Percentiles rank a stretch among this genome's conserved stretches.
Evolutionary conservation across 306 rosid species (phyloP).

Genomic region (Rosa lucieae): DNA sequence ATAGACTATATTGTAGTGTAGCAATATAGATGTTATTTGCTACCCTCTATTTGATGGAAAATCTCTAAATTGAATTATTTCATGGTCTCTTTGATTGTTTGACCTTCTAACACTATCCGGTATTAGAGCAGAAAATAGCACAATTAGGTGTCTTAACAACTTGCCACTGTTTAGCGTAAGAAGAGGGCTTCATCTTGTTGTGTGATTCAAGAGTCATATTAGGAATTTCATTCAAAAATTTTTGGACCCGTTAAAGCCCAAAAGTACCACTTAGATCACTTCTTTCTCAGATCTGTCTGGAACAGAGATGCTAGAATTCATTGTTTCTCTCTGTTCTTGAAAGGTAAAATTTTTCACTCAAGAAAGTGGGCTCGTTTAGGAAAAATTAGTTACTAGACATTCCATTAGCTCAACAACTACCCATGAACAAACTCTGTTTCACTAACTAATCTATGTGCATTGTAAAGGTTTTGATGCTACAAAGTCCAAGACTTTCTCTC

Average conservation of each 20-base stretch:
- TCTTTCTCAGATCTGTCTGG: background rate
- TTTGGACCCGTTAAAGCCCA: background rate
- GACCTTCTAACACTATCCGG: conserved; percentile 12
- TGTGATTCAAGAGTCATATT: conserved; percentile 19
- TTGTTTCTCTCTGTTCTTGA: conserved; percentile 6
- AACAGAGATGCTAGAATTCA: background rate
- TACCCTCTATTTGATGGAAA: background rate
- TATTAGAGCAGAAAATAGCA: conserved; percentile 8
- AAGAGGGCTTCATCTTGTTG: conserved; percentile 18
- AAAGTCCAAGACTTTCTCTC: background rate
- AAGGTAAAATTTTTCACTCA: background rate
- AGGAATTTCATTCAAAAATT: background rate
- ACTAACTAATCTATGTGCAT: background rate
- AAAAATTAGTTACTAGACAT: background rate
- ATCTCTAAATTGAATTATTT: background rate
- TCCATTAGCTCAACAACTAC: background rate
- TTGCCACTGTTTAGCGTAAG: conserved; percentile 5
- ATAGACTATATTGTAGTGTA: no score
- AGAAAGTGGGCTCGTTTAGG: background rate
- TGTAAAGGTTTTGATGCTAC: conserved; percentile 13
- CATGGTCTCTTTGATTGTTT: conserved; percentile 20
- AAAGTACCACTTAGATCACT: background rate
- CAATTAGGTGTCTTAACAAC: background rate
- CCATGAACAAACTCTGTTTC: background rate
- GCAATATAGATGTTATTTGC: background rate